Percentiles rank a stretch among this genome's conserved stretches.
Evolutionary conservation across 164 flowering plant genomes (phyloP).

Genomic region (Tetrastigma voinierianum): DNA sequence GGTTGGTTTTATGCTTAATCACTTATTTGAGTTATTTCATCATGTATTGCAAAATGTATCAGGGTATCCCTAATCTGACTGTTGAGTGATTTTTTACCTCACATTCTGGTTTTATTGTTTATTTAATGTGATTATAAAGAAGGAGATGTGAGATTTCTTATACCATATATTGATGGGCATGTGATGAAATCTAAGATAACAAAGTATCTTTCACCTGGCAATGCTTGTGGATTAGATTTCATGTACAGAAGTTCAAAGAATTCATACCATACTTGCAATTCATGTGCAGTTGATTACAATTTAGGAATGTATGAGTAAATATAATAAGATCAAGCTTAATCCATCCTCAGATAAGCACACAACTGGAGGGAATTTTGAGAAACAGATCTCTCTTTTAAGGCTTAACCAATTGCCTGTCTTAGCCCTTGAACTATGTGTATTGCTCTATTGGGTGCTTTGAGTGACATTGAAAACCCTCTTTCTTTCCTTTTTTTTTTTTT

Average conservation of each 20-base stretch:
- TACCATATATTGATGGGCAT: background rate
- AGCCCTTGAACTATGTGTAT: background rate
- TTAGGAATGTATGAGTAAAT: background rate
- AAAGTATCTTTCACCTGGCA: background rate
- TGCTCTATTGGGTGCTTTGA: background rate
- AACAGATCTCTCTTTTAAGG: too few relatives aligned
- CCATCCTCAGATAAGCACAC: background rate
- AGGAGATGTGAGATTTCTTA: background rate
- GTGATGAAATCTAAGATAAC: background rate
- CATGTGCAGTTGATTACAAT: background rate
- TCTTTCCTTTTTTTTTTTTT: too few relatives aligned
- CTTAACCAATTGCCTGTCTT: background rate
- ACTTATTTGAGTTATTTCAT: conserved; percentile 7
- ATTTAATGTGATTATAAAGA: conserved; percentile 6
- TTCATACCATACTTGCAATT: background rate
- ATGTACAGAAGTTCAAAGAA: background rate
- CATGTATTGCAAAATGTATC: conserved; percentile 23
- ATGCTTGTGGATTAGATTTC: background rate
- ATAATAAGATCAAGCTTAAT: background rate
- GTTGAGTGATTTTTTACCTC: conserved; percentile 5
- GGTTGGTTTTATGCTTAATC: conserved; percentile 10
- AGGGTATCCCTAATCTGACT: conserved; percentile 26
- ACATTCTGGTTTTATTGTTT: conserved; percentile 8
- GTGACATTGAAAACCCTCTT: background rate
- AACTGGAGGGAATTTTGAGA: background rate